Evolutionary conservation across 1,139 yeast species (phyloP).

Genomic region (Keqinozyma sinolaborantium): DNA sequence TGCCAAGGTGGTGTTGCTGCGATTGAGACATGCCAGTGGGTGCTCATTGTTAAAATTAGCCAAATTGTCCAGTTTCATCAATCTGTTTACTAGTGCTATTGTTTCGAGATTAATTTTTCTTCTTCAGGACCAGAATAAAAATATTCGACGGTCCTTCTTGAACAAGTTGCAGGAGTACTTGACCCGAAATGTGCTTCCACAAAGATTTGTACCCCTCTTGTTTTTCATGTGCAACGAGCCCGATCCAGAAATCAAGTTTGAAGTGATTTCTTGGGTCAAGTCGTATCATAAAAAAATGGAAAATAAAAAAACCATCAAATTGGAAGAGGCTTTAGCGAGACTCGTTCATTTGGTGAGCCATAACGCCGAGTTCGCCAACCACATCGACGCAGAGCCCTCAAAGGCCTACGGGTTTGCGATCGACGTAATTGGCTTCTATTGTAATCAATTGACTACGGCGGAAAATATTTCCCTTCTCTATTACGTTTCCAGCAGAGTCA

Average conservation of each 20-base stretch:
- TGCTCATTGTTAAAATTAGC: constrained; percentile 62
- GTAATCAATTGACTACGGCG: constrained; percentile 57
- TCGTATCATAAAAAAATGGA: constrained; percentile 52
- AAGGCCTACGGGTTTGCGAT: constrained; percentile 50
- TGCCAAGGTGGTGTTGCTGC: constrained; percentile 57
- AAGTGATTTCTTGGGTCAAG: constrained; percentile 68
- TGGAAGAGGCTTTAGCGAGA: constrained; percentile 66
- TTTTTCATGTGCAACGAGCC: constrained; percentile 82
- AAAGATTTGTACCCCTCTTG: constrained; percentile 61
- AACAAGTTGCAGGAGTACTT: constrained; percentile 50
- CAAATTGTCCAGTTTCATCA: constrained; percentile 48
- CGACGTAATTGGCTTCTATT: constrained; percentile 56
- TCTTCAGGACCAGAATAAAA: constrained; percentile 61
- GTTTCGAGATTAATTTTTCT: constrained; percentile 54
- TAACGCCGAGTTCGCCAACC: constrained; percentile 61
- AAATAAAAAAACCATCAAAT: constrained; percentile 38
- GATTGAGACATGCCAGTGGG: constrained; percentile 70
- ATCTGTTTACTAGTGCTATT: constrained; percentile 48
- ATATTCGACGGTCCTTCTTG: constrained; percentile 56
- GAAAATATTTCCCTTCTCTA: constrained; percentile 72
- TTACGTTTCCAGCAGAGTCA: constrained; percentile 74
- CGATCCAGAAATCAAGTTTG: constrained; percentile 41
- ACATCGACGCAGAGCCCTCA: constrained; percentile 23
- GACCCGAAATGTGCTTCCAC: constrained; percentile 53
- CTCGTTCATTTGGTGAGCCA: constrained; percentile 72